A percentile compares a stretch with the other conserved stretches of the same genome.
phyloP scores from a whole-genome alignment of 345 rosid genomes.

The Cardamine chenopodiifolia region DNA sequence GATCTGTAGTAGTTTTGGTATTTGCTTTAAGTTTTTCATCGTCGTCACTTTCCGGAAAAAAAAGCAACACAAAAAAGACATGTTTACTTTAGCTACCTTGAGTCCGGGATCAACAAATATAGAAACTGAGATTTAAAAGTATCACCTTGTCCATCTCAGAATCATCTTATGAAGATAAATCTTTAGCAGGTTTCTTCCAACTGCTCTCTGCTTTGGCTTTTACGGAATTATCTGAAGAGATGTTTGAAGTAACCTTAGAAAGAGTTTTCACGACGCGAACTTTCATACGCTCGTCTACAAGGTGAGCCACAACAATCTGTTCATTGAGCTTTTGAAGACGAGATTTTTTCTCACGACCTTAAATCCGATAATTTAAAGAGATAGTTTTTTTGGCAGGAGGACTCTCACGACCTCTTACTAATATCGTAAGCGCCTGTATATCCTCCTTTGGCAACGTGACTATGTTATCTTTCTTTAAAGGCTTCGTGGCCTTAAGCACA shows the following conservation, averaged over 20 bases:
- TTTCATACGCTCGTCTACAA: not conserved
- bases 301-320: not conserved
- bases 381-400: not conserved
- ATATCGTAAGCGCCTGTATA: too few relatives aligned
- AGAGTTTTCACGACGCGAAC: not conserved
- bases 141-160: not conserved
- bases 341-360: not conserved
- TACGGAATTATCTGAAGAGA: not conserved
- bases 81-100: too few relatives aligned
- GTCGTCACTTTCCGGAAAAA: too few relatives aligned
- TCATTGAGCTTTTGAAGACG: not conserved
- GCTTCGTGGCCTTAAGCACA: not conserved
- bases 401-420: not conserved
- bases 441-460: not conserved
- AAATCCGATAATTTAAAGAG: too few relatives aligned
- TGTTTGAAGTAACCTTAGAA: not conserved
- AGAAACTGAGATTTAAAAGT: too few relatives aligned
- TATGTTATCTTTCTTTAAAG: not conserved
- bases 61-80: too few relatives aligned
- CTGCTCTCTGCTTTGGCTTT: not conserved
- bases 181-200: not conserved
- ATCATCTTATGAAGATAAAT: not conserved
- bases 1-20: too few relatives aligned
- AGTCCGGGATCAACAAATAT: too few relatives aligned
- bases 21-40: too few relatives aligned